Base-by-base conservation (phyloP, 2,329 filamentous ascomycete species). In the Alternaria viburni region DNA sequence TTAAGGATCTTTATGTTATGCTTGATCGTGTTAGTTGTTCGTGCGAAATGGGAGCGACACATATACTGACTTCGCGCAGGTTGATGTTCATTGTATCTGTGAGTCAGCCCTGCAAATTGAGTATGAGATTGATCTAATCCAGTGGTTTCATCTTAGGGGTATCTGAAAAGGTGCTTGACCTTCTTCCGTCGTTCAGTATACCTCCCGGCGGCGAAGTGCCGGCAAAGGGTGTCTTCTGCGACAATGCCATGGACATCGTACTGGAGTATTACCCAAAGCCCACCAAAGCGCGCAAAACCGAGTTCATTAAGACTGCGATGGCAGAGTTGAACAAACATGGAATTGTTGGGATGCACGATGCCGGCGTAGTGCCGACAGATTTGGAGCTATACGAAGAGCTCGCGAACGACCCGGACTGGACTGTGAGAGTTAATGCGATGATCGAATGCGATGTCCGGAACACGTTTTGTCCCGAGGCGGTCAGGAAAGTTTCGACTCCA, bases 71-170 rank as follows among this genome's bases (percentile, higher is more conserved):
- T 17, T 41, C 13, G 12, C 21, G 30, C 36, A 52, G 49, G 49
- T 91, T 8, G 90, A 92, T 69, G 87, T 89, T 5, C 90, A 92
- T 74, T 92, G 90, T 76, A 84, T 88, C 26, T 91, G 89, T 52
- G 7, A 36, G 49, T 52, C 10, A 12, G 36, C 11, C 12, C 8
- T 11, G 19, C 12, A 15, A 15, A n/a, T 19, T 5, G 15, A 19
- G 49, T 4, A 36, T 17, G 19, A 36, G 12, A 5, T 23, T 8
- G 1, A 15, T 7, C 49, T 41, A 13, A 41, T 21, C 7, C 49
- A 41, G 13, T 25, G 9, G 13, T 19, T n/a, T 12, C 8, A 11
- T 52, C 19, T 12, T 11, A 52, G 49, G 49, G 87, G 89, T 91
- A 3, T 91, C 89, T 0, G 81, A 87, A 25, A 83, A 88, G 17